Evolutionary conservation across 805 yeast genomes (phyloP), one percentile per base, ranked within the genome.

Genomic region (Saturnispora saitoi): DNA sequence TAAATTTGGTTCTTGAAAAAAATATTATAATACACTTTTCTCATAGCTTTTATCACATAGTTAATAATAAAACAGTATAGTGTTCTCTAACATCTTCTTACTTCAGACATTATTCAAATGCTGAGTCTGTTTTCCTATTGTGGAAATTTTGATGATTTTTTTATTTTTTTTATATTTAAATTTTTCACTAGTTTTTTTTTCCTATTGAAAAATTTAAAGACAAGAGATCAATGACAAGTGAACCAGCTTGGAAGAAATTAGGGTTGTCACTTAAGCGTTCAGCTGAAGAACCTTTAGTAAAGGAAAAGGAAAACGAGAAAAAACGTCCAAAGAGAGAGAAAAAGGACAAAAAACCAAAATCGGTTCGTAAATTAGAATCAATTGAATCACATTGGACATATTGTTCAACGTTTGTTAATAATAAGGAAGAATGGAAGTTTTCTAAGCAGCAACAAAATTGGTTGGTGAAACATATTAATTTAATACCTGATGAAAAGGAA

Each of bases 391-490:
- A 46, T 28, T 46, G 48, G 48, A 37, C 41, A 15, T 46, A 46
- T 29, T 46, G 48, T 32, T 31, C 40, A 10, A 30, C 32, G 47
- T 86, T 72, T 58, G 61, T 67, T 4, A 71, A 73, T 11, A 86
- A 83, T 53, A 68, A 64, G 51, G 77, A 67, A 0, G 70, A 73
- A 50, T 86, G 95, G 95, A 86, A 86, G 68, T 86, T 86, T 63
- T 81, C 88, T 50, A 86, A 86, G 58, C 90, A 82, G 69, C 86
- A 86, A 54, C 95, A 86, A 64, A 86, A 86, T 60, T 86, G 95
- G 95, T 72, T 86, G 39, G 66, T 86, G 54, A 80, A 79, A 58
- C 80, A 86, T 60, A 64, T 83, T 30, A 71, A 67, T 44, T 53
- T 56, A 22, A 77, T 81, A 20, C 83, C 81, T 2, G 68, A 66